Conservation (phyloP, 139 green algal genomes). For the Micractinium conductrix region DNA sequence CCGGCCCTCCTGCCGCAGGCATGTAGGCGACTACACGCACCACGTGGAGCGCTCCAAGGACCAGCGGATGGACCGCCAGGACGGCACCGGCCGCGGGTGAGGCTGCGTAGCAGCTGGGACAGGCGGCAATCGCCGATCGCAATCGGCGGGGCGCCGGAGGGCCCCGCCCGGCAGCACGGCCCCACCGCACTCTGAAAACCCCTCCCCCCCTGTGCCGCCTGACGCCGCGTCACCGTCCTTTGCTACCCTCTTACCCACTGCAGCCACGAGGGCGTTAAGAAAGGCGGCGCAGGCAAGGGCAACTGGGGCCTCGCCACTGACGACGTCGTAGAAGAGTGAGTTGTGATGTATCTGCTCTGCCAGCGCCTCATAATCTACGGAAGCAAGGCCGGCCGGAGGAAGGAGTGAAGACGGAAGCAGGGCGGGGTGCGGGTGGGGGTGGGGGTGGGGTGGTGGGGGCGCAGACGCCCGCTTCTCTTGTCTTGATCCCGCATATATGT, state of each 20-base stretch:
- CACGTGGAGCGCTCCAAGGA: background rate
- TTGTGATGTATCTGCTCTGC: background rate
- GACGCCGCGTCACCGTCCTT: no score
- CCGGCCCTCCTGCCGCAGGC: no score
- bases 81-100: conserved; percentile 75
- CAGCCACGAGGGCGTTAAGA: conserved; percentile 75
- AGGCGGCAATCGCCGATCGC: background rate
- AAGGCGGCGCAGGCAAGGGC: conserved; percentile 67
- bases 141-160: background rate
- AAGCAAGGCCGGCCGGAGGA: no score
- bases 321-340: background rate
- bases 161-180: background rate
- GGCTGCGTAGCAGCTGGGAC: conserved; percentile 7
- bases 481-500: no score
- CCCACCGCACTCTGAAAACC: no score
- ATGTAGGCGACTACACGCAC: background rate
- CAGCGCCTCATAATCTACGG: no score
- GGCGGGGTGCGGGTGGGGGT: background rate
- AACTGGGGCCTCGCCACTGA: conserved; percentile 67
- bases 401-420: background rate
- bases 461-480: no score
- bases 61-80: conserved; percentile 65
- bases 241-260: background rate
- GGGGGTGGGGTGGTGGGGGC: background rate
- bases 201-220: no score